Evolutionary conservation across 1,284 basidiomycete species (phyloP).

Genomic region (Ceratobasidium sp.): DNA sequence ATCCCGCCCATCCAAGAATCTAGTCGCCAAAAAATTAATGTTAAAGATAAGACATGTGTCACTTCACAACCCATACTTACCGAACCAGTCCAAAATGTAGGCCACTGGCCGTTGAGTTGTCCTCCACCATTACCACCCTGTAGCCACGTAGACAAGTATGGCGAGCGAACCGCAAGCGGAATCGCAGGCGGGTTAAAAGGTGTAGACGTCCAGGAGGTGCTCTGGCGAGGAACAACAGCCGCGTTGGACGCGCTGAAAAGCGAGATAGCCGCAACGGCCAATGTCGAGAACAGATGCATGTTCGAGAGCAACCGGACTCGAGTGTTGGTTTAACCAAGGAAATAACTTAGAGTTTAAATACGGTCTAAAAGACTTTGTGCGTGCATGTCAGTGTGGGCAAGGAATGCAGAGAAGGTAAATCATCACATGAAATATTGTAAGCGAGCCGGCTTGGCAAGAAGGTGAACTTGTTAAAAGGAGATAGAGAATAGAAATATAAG

Average conservation of each 20-base stretch:
- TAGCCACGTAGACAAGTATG: conserved; percentile 76
- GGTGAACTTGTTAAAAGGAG: background rate
- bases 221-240: background rate
- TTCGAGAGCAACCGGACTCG: conserved; percentile 4
- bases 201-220: conserved; percentile 30
- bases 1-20: conserved; percentile 77
- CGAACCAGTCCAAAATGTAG: conserved; percentile 74
- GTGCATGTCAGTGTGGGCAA: conserved; percentile 16
- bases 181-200: conserved; percentile 45
- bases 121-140: conserved; percentile 63
- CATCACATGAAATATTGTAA: conserved; percentile 28
- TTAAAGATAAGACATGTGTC: conserved; percentile 14
- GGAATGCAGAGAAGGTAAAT: conserved; percentile 2
- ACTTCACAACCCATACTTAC: conserved; percentile 56
- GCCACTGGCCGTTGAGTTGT: conserved; percentile 73
- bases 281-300: background rate
- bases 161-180: conserved; percentile 69
- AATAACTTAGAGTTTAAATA: conserved; percentile 14
- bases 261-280: conserved; percentile 5
- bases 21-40: conserved; percentile 54
- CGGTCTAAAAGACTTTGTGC: background rate
- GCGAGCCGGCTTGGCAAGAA: conserved; percentile 28
- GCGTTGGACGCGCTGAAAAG: background rate
- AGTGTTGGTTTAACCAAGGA: background rate
- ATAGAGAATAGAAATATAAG: conserved; percentile 9